Conservation (phyloP, 805 yeast species). For the Metschnikowia colocasiae region DNA sequence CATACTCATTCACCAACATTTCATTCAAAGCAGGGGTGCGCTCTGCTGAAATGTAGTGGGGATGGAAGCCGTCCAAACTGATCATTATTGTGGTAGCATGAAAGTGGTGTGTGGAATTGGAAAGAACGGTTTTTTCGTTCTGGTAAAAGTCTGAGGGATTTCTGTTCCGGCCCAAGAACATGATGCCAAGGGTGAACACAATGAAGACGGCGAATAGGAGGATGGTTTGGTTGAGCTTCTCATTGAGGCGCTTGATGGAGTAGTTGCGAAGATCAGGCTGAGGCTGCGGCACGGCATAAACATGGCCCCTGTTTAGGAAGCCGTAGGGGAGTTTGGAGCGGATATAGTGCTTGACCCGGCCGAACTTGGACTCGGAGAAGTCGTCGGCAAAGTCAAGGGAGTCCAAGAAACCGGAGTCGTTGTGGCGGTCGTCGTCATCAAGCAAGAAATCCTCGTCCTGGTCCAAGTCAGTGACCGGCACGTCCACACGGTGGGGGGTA, state of each 20-base stretch:
- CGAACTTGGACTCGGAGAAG: not conserved
- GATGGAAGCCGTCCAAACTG: constrained; percentile 89
- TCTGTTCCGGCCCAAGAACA: constrained; percentile 3
- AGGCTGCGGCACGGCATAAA: not conserved
- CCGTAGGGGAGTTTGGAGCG: constrained; percentile 5
- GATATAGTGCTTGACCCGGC: not conserved
- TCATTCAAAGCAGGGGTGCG: constrained; percentile 70
- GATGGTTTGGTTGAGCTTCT: constrained; percentile 19
- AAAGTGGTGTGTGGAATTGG: constrained; percentile 66
- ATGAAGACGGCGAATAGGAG: constrained; percentile 11
- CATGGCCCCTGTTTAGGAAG: not conserved
- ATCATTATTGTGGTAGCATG: constrained; percentile 77
- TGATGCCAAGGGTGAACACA: constrained; percentile 11
- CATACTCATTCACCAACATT: constrained; percentile 49
- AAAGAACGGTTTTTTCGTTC: constrained; percentile 22
- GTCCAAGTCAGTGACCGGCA: constrained; percentile 56
- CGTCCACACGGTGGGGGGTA: constrained; percentile 41
- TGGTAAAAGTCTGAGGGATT: not conserved
- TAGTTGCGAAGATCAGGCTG: constrained; percentile 20
- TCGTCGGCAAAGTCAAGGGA: constrained; percentile 3
- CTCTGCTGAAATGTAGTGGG: constrained; percentile 66
- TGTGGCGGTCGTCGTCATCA: constrained; percentile 13
- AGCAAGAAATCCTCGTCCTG: constrained; percentile 33
- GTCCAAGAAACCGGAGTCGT: constrained; percentile 16
- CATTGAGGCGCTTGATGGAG: constrained; percentile 24